Base-by-base conservation (phyloP, 2,329 filamentous ascomycete species). In the Hawksworthiomyces lignivorus region DNA sequence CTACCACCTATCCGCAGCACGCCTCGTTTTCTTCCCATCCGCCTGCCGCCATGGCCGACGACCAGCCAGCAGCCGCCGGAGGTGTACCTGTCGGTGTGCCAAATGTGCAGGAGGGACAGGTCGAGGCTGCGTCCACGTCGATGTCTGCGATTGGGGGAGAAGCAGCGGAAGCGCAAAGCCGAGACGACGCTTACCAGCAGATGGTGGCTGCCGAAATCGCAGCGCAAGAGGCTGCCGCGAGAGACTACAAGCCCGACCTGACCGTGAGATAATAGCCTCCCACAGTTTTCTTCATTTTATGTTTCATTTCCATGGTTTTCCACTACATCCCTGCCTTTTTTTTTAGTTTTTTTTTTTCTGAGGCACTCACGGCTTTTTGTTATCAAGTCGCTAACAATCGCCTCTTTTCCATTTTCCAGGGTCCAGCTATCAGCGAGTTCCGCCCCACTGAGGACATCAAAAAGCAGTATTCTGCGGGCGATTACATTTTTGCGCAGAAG, bases 391-490 rank as follows among this genome's bases (percentile, higher is more conserved):
- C 24, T 26, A 12, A 26, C 24, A 8, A 8, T 26, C 24, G 8
- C 12, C 12, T 26, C 12, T 26, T 26, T 26, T 26, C 24, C 24
- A 8, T 26, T 26, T 62, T 41, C 50, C 56, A 96, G 90, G 88
- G 87, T 43, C 85, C 87, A 47, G 71, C 89, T 37, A 84, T 97
- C 50, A 85, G 87, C 54, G 74, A 82, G 47, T 86, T 84, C 63
- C 78, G 80, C 56, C 77, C 84, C 39, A 94, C 82, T 62, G 75
- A 80, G 52, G 77, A 73, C 50, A 87, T 98, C 57, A 80, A 84
- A 14, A 73, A 82, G 49, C 86, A 95, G 61, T 97, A 95, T 66
- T 85, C 87, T 47, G 84, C 84, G 62, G 89, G 87, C 48, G 89
- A 97, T 60, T 80, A 82, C 6, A 69, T 86, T 49, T 94, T 87